Conservation (phyloP, 257 asterid genomes). For the Solanum dulcamara region DNA sequence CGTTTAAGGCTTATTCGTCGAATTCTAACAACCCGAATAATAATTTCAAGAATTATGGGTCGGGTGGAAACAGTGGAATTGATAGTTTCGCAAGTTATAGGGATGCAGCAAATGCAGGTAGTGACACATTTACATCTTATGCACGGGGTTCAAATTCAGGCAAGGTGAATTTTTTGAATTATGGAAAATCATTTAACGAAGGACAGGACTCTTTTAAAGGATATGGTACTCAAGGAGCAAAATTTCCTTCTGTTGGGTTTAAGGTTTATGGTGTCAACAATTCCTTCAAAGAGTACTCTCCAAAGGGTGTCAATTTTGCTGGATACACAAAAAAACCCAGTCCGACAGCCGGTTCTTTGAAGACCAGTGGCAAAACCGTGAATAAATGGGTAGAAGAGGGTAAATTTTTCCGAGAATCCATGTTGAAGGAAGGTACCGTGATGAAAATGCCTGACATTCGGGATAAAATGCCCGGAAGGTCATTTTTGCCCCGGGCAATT, state of each 20-base stretch:
- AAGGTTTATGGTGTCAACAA: conserved; percentile 54
- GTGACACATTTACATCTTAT: conserved; percentile 56
- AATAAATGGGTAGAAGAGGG: conserved; percentile 53
- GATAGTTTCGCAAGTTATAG: conserved; percentile 49
- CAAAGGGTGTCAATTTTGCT: conserved; percentile 66
- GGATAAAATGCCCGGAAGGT: conserved; percentile 76
- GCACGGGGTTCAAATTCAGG: conserved; percentile 37
- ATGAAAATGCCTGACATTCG: conserved; percentile 66
- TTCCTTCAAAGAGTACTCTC: conserved; percentile 58
- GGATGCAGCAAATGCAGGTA: conserved; percentile 58
- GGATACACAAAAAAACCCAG: conserved; percentile 29
- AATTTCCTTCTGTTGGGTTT: conserved; percentile 35
- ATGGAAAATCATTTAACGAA: conserved; percentile 63
- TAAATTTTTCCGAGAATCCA: conserved; percentile 63
- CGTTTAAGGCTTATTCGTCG: conserved; percentile 49
- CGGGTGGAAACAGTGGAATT: conserved; percentile 40
- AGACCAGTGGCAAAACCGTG: conserved; percentile 8
- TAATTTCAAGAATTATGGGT: conserved; percentile 56
- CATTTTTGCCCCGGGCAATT: conserved; percentile 61
- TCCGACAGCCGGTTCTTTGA: not conserved
- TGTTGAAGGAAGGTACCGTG: conserved; percentile 39
- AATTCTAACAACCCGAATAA: conserved; percentile 68
- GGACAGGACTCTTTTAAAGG: conserved; percentile 63
- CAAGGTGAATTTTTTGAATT: conserved; percentile 42
- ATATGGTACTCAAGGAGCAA: conserved; percentile 48